Conservation (phyloP, 805 yeast species). For the Vanderwaltozyma polyspora region DNA sequence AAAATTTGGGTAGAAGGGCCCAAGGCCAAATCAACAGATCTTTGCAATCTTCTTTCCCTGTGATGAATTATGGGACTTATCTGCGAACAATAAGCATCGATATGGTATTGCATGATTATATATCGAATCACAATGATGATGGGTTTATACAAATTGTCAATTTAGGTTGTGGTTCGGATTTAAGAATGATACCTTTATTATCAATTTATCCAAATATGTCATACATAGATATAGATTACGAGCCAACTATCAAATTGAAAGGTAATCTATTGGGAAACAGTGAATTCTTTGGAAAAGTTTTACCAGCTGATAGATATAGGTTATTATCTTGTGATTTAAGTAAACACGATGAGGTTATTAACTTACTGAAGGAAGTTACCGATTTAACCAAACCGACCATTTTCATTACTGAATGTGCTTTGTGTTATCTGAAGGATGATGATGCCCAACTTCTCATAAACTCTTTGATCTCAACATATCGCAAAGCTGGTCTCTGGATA, state of each 20-base stretch:
- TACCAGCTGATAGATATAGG: constrained; percentile 14
- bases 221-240: constrained; percentile 43
- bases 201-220: constrained; percentile 18
- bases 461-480: constrained; percentile 22
- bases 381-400: constrained; percentile 33
- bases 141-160: constrained; percentile 42
- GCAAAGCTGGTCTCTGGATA: constrained; percentile 18
- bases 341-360: constrained; percentile 18
- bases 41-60: constrained; percentile 37
- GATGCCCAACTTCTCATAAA: constrained; percentile 32
- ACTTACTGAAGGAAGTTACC: constrained; percentile 12
- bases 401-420: constrained; percentile 45
- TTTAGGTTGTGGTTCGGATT: constrained; percentile 62
- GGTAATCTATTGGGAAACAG: constrained; percentile 11
- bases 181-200: constrained; percentile 35
- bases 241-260: constrained; percentile 36
- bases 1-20: constrained; percentile 8
- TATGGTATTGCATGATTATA: constrained; percentile 32
- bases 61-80: constrained; percentile 64
- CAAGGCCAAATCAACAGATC: constrained; percentile 12
- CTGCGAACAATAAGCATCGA: constrained; percentile 47
- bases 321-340: constrained; percentile 28
- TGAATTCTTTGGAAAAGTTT: constrained; percentile 2
- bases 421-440: constrained; percentile 39
- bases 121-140: constrained; percentile 11